A percentile compares a stretch with the other conserved stretches of the same genome.
These are phyloP conservation scores for Ceratorhiza oryzae-sativae DNA, from an alignment of 1,284 basidiomycete species.

Conservation along the genomic window DNA sequence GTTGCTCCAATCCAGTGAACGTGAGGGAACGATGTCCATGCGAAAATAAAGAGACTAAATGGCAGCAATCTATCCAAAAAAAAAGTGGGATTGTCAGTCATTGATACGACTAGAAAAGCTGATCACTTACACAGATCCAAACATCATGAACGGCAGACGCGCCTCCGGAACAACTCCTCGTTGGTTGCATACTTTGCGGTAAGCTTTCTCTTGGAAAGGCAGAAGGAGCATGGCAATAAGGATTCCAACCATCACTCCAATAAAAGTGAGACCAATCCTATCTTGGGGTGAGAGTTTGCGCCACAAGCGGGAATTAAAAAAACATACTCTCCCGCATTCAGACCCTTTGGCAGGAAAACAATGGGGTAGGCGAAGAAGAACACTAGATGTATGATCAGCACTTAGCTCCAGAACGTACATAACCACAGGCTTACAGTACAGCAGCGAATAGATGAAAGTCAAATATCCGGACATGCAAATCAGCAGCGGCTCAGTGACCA, in stretches of 20 bases:
- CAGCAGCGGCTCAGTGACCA: slow-evolving; percentile 55
- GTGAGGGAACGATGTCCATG: slow-evolving; percentile 42
- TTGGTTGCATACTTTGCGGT: slow-evolving; percentile 42
- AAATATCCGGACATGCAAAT: slow-evolving; percentile 56
- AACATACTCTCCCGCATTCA: slow-evolving; percentile 32
- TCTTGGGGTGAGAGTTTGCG: slow-evolving; percentile 48
- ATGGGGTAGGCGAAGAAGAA: slow-evolving; percentile 52
- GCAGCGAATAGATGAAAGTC: slow-evolving; percentile 54
- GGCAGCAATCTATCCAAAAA: slow-evolving; percentile 43
- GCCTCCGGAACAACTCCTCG: slow-evolving; percentile 43
- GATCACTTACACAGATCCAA: slow-evolving; percentile 43
- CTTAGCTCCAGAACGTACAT: not conserved
- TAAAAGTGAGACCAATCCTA: slow-evolving; percentile 51
- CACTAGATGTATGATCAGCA: slow-evolving; percentile 15
- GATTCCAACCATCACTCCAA: slow-evolving; percentile 50
- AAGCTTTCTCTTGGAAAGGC: slow-evolving; percentile 50
- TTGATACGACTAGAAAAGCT: slow-evolving; percentile 45
- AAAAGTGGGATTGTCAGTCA: not conserved
- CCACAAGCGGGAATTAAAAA: not conserved
- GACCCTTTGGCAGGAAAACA: slow-evolving; percentile 44
- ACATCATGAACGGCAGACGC: slow-evolving; percentile 44
- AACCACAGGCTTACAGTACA: slow-evolving; percentile 44
- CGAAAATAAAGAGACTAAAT: slow-evolving; percentile 47
- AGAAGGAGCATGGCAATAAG: slow-evolving; percentile 46
- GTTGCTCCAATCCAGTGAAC: slow-evolving; percentile 34